These are phyloP conservation scores for Termitomyces sp. DNA, from an alignment of 768 basidiomycete species.

Conservation along the genomic window DNA sequence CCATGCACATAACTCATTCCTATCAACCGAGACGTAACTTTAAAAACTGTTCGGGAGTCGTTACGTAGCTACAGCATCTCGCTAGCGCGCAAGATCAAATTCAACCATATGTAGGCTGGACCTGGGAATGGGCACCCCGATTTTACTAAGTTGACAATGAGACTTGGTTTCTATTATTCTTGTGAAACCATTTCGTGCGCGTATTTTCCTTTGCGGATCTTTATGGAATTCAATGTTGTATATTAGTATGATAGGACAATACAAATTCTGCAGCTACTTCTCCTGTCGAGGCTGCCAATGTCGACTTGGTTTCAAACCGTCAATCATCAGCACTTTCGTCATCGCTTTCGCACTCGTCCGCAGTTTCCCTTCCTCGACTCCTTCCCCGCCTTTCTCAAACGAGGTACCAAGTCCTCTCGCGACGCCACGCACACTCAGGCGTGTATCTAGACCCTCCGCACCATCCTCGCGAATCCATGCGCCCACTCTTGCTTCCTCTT, in stretches of 20 bases:
- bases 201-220: neutral
- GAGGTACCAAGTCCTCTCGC: slow-evolving; percentile 41
- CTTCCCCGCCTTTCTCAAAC: slow-evolving; percentile 24
- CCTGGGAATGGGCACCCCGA: slow-evolving; percentile 80
- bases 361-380: slow-evolving; percentile 23
- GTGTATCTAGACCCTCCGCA: slow-evolving; percentile 6
- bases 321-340: slow-evolving; percentile 23
- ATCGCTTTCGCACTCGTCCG: slow-evolving; percentile 26
- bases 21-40: neutral
- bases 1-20: neutral
- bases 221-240: neutral
- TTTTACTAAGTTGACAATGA: slow-evolving; percentile 87
- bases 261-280: neutral
- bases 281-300: slow-evolving; percentile 18
- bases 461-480: slow-evolving; percentile 41
- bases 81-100: neutral
- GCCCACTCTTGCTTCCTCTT: slow-evolving; percentile 46
- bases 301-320: slow-evolving; percentile 24
- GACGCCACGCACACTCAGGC: slow-evolving; percentile 31
- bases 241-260: neutral
- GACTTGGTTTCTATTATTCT: slow-evolving; percentile 17
- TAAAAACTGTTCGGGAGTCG: neutral
- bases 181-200: neutral
- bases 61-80: too few species aligned
- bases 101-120: slow-evolving; percentile 55